Conservation (phyloP, 2,329 filamentous ascomycete genomes). For the Fusarium sp. region DNA sequence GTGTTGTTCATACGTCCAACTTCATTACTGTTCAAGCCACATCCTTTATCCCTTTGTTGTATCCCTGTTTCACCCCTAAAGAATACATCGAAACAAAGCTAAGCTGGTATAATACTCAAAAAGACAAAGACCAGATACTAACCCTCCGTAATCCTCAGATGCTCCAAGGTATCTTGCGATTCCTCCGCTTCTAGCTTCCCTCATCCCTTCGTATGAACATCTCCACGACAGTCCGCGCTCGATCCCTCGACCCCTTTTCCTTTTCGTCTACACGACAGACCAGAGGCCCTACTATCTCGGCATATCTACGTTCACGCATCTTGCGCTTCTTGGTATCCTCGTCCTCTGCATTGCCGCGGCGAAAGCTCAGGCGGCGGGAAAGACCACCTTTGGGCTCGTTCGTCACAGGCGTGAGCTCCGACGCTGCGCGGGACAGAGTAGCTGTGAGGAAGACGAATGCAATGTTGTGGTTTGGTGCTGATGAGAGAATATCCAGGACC, state of each 20-base stretch:
- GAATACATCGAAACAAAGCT: constrained; percentile 13
- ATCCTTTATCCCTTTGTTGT: constrained; percentile 6
- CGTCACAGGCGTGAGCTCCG: constrained; percentile 57
- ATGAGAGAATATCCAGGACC: constrained; percentile 78
- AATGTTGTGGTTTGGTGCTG: constrained; percentile 82
- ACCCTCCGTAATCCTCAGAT: constrained; percentile 18
- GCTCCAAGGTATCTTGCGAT: constrained; percentile 25
- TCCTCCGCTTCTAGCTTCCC: constrained; percentile 43
- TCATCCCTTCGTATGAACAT: constrained; percentile 63
- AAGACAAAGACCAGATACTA: constrained; percentile 13
- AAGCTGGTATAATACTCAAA: constrained; percentile 19
- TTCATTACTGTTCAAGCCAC: not conserved
- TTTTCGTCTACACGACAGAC: constrained; percentile 67
- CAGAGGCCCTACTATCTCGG: constrained; percentile 70
- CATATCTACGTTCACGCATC: constrained; percentile 68
- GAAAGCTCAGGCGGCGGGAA: constrained; percentile 59
- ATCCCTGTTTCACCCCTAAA: not conserved
- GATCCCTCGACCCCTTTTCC: constrained; percentile 70
- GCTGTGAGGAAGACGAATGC: constrained; percentile 88
- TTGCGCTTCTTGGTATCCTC: constrained; percentile 57
- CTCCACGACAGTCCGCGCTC: constrained; percentile 73
- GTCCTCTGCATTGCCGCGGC: constrained; percentile 45
- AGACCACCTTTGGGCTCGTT: constrained; percentile 46
- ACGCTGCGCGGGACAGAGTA: constrained; percentile 68
- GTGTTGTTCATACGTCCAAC: not conserved